Evolutionary conservation across 257 asterid species (phyloP), one percentile per base, ranked within the genome.

Genomic region (Nicotiana attenuata): DNA sequence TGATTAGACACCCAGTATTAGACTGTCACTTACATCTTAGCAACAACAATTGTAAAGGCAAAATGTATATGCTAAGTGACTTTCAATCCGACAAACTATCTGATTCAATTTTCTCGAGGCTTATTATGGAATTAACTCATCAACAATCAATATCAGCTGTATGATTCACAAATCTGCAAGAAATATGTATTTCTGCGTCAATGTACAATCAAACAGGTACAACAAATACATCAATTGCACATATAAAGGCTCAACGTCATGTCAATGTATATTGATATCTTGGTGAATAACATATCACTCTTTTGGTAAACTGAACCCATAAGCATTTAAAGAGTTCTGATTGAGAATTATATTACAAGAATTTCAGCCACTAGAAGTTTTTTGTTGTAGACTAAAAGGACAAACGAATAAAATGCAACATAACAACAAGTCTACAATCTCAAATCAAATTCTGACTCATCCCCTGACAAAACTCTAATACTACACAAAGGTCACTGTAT

Each of bases 1-100:
- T 91, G 94, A 84, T 71, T 76, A 82, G 90, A 90, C 86, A 89
- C 83, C 86, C 78, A 26, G 67, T 71, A 88, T 90, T 84, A 90
- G 92, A 80, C 83, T 41, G 82, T 76, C 52, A 65, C 68, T 78
- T 60, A 76, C 26, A 81, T 41, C 24, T 85, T 84, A 86, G 73
- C 79, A n/a, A 77, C 28, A 57, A 71, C 60, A 82, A 65, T 80
- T 76, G 33, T 59, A 66, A 71, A 78, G 20, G 71, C 5, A 67
- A 56, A 67, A 53, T 20, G 10, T 67, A 52, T 16, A 60, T 60
- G 22, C 81, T 63, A 61, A 64, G 45, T 20, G 57, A 82, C 64
- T 65, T 53, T 28, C 20, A 24, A n/a, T 67, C 31, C 1, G 71
- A 66, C 15, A 78, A 20, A 83, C 22, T 10, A 17, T 61, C 50